These are phyloP conservation scores for Hyparrhenia diplandra DNA, from an alignment of 176 grass and related monocot genomes.

Conservation along the genomic window DNA sequence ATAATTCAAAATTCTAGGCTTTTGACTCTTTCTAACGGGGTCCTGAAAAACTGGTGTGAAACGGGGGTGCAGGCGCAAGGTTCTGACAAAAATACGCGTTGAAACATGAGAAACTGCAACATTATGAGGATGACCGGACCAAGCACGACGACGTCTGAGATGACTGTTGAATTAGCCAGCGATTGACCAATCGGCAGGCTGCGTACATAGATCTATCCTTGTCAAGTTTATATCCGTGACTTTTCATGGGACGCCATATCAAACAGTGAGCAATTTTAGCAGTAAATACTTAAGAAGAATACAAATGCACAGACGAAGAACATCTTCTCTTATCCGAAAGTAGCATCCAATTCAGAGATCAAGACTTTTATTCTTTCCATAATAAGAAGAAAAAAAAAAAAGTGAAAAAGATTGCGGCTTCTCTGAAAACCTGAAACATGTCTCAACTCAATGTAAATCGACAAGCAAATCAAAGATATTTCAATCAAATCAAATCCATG, in stretches of 20 bases:
- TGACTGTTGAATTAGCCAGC: background rate
- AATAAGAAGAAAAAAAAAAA: background rate
- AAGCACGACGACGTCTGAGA: background rate
- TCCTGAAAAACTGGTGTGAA: background rate
- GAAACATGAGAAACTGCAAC: background rate
- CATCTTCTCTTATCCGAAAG: background rate
- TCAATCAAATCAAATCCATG: background rate
- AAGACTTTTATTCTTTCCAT: background rate
- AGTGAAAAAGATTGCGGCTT: background rate
- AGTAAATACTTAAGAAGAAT: background rate
- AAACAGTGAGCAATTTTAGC: background rate
- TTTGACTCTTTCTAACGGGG: background rate
- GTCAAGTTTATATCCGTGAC: no score
- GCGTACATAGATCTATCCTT: constrained; percentile 30
- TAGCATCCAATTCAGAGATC: background rate
- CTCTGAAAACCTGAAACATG: background rate
- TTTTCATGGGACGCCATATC: constrained; percentile 13
- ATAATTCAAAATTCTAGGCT: background rate
- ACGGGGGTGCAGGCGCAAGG: background rate
- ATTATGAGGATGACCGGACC: background rate
- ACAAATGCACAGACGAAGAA: background rate
- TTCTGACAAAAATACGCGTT: background rate
- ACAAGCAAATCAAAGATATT: background rate
- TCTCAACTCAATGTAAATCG: background rate
- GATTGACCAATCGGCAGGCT: background rate